Conservation (phyloP, 2,329 filamentous ascomycete genomes). For the Xylariaceae sp. region DNA sequence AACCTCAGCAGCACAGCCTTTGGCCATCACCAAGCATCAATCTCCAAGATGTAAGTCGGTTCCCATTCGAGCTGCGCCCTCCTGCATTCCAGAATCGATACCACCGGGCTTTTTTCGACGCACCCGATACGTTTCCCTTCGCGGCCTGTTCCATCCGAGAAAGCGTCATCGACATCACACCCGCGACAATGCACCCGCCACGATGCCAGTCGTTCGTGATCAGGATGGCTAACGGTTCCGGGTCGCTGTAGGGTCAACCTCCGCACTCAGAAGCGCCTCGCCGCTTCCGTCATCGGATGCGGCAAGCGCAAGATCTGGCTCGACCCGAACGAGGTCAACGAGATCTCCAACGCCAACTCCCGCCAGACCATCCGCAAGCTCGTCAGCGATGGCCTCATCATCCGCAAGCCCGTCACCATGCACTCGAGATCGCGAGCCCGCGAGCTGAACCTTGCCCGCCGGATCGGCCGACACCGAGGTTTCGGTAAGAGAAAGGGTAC, state of each 20-base stretch:
- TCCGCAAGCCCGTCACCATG: slow-evolving; percentile 99
- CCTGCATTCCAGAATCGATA: no score
- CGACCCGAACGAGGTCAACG: slow-evolving; percentile 97
- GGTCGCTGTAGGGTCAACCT: slow-evolving; percentile 83
- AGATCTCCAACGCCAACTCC: slow-evolving; percentile 99
- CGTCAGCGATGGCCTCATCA: slow-evolving; percentile 99
- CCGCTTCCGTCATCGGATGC: slow-evolving; percentile 96
- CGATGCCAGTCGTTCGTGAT: no score
- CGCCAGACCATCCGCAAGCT: slow-evolving; percentile 99
- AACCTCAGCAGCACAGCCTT: slow-evolving; percentile 22
- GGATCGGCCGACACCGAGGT: slow-evolving; percentile 95
- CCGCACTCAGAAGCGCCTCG: slow-evolving; percentile 99
- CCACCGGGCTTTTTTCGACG: no score
- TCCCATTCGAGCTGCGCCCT: no score
- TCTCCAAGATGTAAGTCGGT: slow-evolving; percentile 27
- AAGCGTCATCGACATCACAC: no score
- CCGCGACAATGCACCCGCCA: slow-evolving; percentile 1
- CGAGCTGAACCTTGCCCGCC: slow-evolving; percentile 87
- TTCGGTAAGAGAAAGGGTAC: slow-evolving; percentile 99
- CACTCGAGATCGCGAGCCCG: slow-evolving; percentile 96
- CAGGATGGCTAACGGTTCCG: slow-evolving; percentile 11
- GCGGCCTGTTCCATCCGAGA: no score
- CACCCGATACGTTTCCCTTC: no score
- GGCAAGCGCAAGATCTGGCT: slow-evolving; percentile 99
- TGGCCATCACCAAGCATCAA: slow-evolving; percentile 21